Conservation (phyloP, 2,329 filamentous ascomycete genomes). For the Microsporum audouinii region DNA sequence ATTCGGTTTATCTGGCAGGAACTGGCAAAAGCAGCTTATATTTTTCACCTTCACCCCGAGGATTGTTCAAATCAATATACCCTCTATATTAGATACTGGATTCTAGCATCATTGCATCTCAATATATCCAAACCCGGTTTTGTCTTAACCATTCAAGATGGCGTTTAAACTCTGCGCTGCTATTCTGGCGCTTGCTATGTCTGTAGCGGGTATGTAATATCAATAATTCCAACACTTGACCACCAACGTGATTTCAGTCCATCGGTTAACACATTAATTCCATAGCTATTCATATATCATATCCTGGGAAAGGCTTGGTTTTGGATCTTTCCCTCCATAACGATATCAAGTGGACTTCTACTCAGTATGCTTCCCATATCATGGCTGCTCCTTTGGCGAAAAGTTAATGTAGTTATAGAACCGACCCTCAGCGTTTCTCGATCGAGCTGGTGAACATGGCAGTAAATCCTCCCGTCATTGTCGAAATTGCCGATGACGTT, state of each 20-base stretch:
- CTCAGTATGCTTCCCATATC: slow-evolving; percentile 20
- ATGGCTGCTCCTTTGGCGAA: background rate
- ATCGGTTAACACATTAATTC: background rate
- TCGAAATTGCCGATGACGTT: slow-evolving; percentile 26
- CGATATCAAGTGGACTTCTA: slow-evolving; percentile 31
- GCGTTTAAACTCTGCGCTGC: background rate
- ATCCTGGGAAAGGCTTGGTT: slow-evolving; percentile 17
- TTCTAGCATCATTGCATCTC: background rate
- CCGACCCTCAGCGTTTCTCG: slow-evolving; percentile 31
- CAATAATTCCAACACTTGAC: background rate
- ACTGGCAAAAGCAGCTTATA: background rate
- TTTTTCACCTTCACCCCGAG: too few species aligned
- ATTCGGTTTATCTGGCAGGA: background rate
- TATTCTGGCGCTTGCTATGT: slow-evolving; percentile 4
- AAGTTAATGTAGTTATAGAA: slow-evolving; percentile 18
- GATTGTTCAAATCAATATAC: background rate
- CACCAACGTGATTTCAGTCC: background rate
- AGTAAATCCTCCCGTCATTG: slow-evolving; percentile 24
- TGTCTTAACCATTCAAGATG: background rate
- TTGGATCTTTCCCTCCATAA: slow-evolving; percentile 29
- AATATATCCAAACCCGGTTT: background rate
- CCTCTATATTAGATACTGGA: background rate
- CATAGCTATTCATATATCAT: slow-evolving; percentile 7
- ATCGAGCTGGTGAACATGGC: slow-evolving; percentile 35
- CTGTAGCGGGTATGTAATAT: slow-evolving; percentile 1